phyloP scores from a whole-genome alignment of 2,329 filamentous ascomycete genomes.

The Phialophora chinensis region DNA sequence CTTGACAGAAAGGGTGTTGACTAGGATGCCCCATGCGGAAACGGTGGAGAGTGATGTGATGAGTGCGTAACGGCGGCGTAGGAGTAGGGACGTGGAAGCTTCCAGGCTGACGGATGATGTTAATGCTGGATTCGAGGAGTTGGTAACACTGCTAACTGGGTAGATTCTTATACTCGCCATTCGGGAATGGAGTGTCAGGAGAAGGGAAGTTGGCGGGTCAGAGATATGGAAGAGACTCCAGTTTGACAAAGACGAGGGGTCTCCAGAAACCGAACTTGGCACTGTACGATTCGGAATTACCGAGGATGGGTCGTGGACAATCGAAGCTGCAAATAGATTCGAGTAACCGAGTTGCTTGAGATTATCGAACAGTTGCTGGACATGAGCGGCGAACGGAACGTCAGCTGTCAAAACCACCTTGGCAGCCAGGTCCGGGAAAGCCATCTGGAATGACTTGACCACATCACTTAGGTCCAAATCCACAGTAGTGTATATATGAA shows the following conservation, averaged over 20 bases:
- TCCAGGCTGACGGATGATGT: conserved; percentile 48
- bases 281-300: conserved; percentile 83
- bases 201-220: conserved; percentile 77
- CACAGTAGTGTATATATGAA: conserved; percentile 86
- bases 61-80: conserved; percentile 87
- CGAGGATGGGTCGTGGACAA: conserved; percentile 79
- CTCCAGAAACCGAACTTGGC: conserved; percentile 56
- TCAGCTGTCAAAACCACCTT: conserved; percentile 86
- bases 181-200: conserved; percentile 84
- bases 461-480: conserved; percentile 67
- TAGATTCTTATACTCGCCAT: conserved; percentile 80
- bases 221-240: conserved; percentile 86
- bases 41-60: conserved; percentile 79
- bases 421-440: conserved; percentile 68
- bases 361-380: conserved; percentile 62
- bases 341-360: conserved; percentile 71
- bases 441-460: conserved; percentile 66
- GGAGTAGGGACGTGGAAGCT: conserved; percentile 60
- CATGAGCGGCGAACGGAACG: conserved; percentile 80
- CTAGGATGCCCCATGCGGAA: conserved; percentile 87
- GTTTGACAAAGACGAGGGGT: conserved; percentile 60
- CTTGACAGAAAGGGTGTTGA: conserved; percentile 91
- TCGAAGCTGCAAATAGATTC: conserved; percentile 70
- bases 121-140: conserved; percentile 52
- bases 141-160: conserved; percentile 73